Percentiles rank a stretch among this genome's conserved stretches.
These are phyloP conservation scores for Xylaria nigripes DNA, from an alignment of 495 filamentous ascomycete genomes.

Conservation along the genomic window DNA sequence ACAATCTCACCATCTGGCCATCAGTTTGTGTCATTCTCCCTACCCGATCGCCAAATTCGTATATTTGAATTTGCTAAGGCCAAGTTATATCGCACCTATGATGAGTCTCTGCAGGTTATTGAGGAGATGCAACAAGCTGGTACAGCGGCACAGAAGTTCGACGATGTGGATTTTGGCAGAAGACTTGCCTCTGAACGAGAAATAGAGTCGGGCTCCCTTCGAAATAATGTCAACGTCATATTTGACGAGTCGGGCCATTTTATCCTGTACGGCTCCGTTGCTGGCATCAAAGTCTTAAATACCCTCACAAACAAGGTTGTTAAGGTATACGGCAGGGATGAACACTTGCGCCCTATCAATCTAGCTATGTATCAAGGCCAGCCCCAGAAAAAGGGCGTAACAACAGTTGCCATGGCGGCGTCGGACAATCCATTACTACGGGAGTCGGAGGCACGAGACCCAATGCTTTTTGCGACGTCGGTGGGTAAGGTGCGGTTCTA, in stretches of 20 bases:
- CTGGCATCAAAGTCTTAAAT: slow-evolving; percentile 90
- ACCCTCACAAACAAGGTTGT: slow-evolving; percentile 86
- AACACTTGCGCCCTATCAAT: slow-evolving; percentile 73
- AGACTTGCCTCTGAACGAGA: slow-evolving; percentile 83
- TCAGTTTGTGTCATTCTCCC: slow-evolving; percentile 82
- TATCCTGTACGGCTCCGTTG: slow-evolving; percentile 84
- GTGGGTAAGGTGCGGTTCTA: slow-evolving; percentile 91
- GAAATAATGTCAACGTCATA: slow-evolving; percentile 69
- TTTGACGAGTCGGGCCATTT: slow-evolving; percentile 97
- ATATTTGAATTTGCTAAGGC: slow-evolving; percentile 87
- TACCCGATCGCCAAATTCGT: slow-evolving; percentile 86
- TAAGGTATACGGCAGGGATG: slow-evolving; percentile 80
- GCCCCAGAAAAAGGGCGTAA: slow-evolving; percentile 81
- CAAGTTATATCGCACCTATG: slow-evolving; percentile 85
- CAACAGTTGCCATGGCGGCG: slow-evolving; percentile 97
- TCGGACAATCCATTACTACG: slow-evolving; percentile 86
- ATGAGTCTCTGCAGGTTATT: slow-evolving; percentile 79
- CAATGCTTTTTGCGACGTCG: slow-evolving; percentile 77
- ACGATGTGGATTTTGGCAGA: slow-evolving; percentile 86
- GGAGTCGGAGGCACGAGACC: slow-evolving; percentile 86
- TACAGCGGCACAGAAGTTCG: slow-evolving; percentile 66
- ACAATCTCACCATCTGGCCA: slow-evolving; percentile 77
- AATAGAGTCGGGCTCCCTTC: slow-evolving; percentile 56
- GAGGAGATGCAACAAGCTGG: slow-evolving; percentile 93
- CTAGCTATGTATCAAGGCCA: slow-evolving; percentile 92